phyloP scores from a whole-genome alignment of 176 grass and related monocot species.

The Stipa capillata region DNA sequence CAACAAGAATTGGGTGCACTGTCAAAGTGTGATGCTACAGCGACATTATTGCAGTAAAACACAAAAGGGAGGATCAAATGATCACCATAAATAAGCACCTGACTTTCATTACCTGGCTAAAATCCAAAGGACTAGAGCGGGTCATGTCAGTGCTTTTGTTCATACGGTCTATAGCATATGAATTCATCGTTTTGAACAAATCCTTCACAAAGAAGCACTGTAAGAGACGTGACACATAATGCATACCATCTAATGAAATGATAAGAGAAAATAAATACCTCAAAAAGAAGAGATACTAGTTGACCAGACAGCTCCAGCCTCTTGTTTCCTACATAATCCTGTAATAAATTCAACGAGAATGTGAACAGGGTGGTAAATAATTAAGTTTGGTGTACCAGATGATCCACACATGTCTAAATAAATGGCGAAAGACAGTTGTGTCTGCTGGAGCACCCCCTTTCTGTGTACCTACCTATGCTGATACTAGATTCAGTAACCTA shows the following conservation, averaged over 20 bases:
- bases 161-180: conserved; percentile 24
- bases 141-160: conserved; percentile 49
- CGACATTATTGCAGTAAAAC: neutral
- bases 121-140: conserved; percentile 64
- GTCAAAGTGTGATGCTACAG: neutral
- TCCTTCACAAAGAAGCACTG: conserved; percentile 49
- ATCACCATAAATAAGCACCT: neutral
- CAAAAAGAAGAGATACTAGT: conserved; percentile 89
- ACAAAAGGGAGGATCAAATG: neutral
- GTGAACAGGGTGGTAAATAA: neutral
- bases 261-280: conserved; percentile 40
- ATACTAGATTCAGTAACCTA: neutral
- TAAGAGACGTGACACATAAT: neutral
- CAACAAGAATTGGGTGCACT: neutral
- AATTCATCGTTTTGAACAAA: conserved; percentile 97
- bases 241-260: neutral
- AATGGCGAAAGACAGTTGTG: neutral
- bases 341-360: conserved; percentile 27
- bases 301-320: conserved; percentile 90
- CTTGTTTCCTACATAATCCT: conserved; percentile 99
- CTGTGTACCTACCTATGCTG: neutral
- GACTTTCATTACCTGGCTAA: conserved; percentile 48
- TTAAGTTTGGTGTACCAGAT: conserved; percentile 4
- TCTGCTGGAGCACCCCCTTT: neutral
- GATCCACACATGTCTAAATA: neutral